Evolutionary conservation across 257 asterid genomes (phyloP).

Genomic region (Nicotiana attenuata): DNA sequence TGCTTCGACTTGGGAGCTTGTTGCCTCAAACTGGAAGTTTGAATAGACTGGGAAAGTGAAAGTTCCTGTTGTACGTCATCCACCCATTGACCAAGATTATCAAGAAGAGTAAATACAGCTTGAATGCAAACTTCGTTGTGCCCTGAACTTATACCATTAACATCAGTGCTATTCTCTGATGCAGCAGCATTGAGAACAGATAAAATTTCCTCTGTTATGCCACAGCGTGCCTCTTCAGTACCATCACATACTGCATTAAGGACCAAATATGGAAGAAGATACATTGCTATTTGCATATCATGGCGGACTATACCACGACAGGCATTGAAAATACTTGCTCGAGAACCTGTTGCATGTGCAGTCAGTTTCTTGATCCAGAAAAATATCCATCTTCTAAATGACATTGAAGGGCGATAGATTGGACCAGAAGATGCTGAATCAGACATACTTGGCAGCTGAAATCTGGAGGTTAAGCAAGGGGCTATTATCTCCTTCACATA

Average conservation of each 20-base stretch:
- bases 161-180: slow-evolving; percentile 50
- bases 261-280: slow-evolving; percentile 93
- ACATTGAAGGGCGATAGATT: slow-evolving; percentile 80
- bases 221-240: slow-evolving; percentile 77
- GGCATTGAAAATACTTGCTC: slow-evolving; percentile 76
- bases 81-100: slow-evolving; percentile 99
- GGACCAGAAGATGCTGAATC: slow-evolving; percentile 76
- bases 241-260: slow-evolving; percentile 89
- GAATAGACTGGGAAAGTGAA: slow-evolving; percentile 79
- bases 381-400: slow-evolving; percentile 83
- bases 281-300: slow-evolving; percentile 92
- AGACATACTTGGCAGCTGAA: slow-evolving; percentile 54
- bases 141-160: slow-evolving; percentile 57
- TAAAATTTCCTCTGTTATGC: slow-evolving; percentile 79
- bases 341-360: slow-evolving; percentile 81
- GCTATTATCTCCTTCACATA: slow-evolving; percentile 96
- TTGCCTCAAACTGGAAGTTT: slow-evolving; percentile 46
- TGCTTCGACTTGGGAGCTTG: slow-evolving; percentile 57
- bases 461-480: slow-evolving; percentile 95
- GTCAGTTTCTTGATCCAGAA: slow-evolving; percentile 80
- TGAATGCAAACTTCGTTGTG: slow-evolving; percentile 93
- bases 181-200: slow-evolving; percentile 82
- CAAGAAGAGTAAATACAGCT: slow-evolving; percentile 92
- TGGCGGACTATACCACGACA: slow-evolving; percentile 98
- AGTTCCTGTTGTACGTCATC: slow-evolving; percentile 90